Base-by-base conservation (phyloP, 2,329 filamentous ascomycete genomes). In the Mollisiaceae sp. region DNA sequence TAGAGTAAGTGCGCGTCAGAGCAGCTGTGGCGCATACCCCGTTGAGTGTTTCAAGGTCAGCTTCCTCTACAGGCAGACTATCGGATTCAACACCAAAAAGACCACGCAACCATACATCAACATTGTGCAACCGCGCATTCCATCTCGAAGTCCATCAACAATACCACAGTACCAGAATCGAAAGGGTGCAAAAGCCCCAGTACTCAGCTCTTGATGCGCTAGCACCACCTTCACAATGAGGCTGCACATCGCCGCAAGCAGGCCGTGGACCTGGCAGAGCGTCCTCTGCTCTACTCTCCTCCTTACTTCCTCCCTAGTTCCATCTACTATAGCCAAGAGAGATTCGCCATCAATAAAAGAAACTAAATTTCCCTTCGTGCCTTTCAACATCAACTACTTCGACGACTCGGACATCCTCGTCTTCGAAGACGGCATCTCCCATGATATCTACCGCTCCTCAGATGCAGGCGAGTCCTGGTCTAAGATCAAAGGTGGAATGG, bases 321-420 rank as follows among this genome's bases (percentile, higher is more conserved):
- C 58, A 55, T 67, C 67, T 38, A 62, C 62, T 55, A 67, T 69
- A 68, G 74, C 70, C 52, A 77, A 76, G 66, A 77, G 77, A 65
- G 74, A 76, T 62, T 66, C 83, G 58, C 94, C 94, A 27, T 83
- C 83, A 63, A 84, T 97, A 73, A 82, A 84, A 67, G 80, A 83
- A 65, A 91, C 82, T 61, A 79, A 84, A 56, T 91, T 97, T 79
- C 82, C 90, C 54, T 82, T 88, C 73, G 79, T 83, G 62, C 91
- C 93, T 0, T 76, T 80, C 62, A 88, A 89, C 76, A 81, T 97
- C 70, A 91, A 91, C 79, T 99, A 97, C 80, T 98, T 99, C 76
- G 90, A 95, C 75, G 92, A 94, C 77, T 94, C 92, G 70, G 90
- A 97, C 77, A 86, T 91, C 60, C 83, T 97, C 65, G 79, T 98